phyloP scores from a whole-genome alignment of 75 land plant species.

The Picea glauca region DNA sequence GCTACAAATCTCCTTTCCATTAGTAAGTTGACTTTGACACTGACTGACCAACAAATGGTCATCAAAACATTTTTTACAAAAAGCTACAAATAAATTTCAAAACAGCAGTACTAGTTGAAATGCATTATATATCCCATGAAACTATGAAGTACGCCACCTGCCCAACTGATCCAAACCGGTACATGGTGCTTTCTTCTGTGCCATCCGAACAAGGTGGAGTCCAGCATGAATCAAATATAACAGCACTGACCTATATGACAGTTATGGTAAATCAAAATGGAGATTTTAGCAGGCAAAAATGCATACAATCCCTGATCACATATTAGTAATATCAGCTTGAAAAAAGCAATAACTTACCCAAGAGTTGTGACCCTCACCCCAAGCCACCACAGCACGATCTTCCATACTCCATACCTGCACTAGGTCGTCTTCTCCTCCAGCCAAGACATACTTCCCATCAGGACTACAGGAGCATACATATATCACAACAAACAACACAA shows the following conservation, averaged over 20 bases:
- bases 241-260: conserved; percentile 35
- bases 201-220: conserved; percentile 23
- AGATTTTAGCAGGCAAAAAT: neutral
- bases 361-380: conserved; percentile 50
- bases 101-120: neutral
- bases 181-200: conserved; percentile 23
- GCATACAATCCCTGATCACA: neutral
- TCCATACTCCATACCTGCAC: conserved; percentile 54
- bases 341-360: conserved; percentile 21
- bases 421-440: conserved; percentile 45
- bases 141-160: conserved; percentile 16
- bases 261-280: neutral
- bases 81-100: neutral
- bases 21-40: too few species aligned
- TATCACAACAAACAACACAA: neutral
- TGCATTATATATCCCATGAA: neutral
- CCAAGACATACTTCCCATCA: conserved; percentile 44
- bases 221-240: conserved; percentile 44
- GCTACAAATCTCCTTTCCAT: too few species aligned
- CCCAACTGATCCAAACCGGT: conserved; percentile 48
- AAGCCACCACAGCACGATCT: conserved; percentile 45
- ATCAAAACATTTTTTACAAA: too few species aligned
- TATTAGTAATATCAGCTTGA: neutral
- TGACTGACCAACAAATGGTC: too few species aligned
- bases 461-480: conserved; percentile 7